Base-by-base conservation (phyloP, 1,284 basidiomycete species). In the Phellopilus nigrolimitatus region DNA sequence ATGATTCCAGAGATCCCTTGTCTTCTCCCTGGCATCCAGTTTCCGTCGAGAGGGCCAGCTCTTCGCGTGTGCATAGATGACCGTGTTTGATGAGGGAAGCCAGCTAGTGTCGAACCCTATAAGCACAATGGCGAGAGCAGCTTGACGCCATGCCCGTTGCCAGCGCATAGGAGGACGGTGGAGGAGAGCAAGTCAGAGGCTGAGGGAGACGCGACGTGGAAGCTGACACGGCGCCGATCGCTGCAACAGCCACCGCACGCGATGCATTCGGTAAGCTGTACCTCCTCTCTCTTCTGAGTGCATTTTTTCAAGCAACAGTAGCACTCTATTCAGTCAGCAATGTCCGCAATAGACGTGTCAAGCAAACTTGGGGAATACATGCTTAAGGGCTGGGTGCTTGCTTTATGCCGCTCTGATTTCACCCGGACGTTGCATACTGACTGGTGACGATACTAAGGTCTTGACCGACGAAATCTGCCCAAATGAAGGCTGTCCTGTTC, bases 1-100 rank as follows among this genome's bases (percentile, higher is more conserved):
- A 71, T 92, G 89, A 62, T 89, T 83, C 85, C 87, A 92, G 3
- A 92, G 67, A 28, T 80, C 79, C 41, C 83, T 79, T 17, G 83
- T 84, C 61, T 75, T 74, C 60, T 89, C 78, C 43, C 89, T 90
- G 59, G 76, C 72, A n/a, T 71, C 72, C 45, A 78, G 63, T 64
- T 84, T 88, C 59, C 79, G 70, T 51, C 78, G 71, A 28, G 67
- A 60, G 21, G 82, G 77, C 85, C 86, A 88, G 52, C 67, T 66
- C 47, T 67, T 63, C 38, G 65, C 63, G 43, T 66, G 66, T 40
- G 71, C 60, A 22, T 46, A 60, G 40, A 57, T 53, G 50, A 66
- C 66, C 22, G 65, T 70, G 28, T 62, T 60, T 52, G 59, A 63
- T 50, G 69, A 65, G 7, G 36, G 13, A 25, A 27, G 41, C 64